Evolutionary conservation across 495 filamentous ascomycete genomes (phyloP), one percentile per base, ranked within the genome.

Genomic region (Penicillium alfredii): DNA sequence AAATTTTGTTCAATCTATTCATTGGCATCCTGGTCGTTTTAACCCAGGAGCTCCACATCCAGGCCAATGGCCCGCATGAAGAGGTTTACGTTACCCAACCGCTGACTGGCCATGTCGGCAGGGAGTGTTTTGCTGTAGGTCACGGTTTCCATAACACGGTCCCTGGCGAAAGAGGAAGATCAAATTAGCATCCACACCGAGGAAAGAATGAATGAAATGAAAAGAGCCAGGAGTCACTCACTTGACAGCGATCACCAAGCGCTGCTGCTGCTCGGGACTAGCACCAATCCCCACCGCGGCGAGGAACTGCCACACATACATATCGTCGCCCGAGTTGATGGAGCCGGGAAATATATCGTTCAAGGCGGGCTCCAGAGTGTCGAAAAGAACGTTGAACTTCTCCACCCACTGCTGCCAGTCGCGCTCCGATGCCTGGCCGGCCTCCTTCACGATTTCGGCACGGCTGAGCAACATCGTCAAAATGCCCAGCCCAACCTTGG

Each of bases 1-100:
- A n/a, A n/a, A n/a, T n/a, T n/a, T n/a, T n/a, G n/a, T n/a, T n/a
- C n/a, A n/a, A n/a, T n/a, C n/a, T n/a, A n/a, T n/a, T n/a, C n/a
- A n/a, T n/a, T n/a, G n/a, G n/a, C n/a, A n/a, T n/a, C n/a, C n/a
- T n/a, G n/a, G 5, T 1, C 5, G 23, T 9, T 34, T 55, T 62
- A 94, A 55, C 84, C 82, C 45, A 98, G 79, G 40, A 96, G 68
- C 49, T 95, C 92, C 21, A 98, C 92, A 68, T 97, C 93, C 49
- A 98, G 72, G 4, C 92, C 93, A 59, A 98, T 97, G 34, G 90
- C 92, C 44, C 87, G 78, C 90, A 98, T 96, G 59, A 98, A 98
- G 18, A 98, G 66, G 61, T 98, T 97, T 47, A 98, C 93, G 55
- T 95, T 90, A 39, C 81, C 81, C 30, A 93, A 70, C 37, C 88